Percentiles rank a stretch among this genome's conserved stretches.
phyloP scores from a whole-genome alignment of 306 rosid species.

The Sindora glabra region DNA sequence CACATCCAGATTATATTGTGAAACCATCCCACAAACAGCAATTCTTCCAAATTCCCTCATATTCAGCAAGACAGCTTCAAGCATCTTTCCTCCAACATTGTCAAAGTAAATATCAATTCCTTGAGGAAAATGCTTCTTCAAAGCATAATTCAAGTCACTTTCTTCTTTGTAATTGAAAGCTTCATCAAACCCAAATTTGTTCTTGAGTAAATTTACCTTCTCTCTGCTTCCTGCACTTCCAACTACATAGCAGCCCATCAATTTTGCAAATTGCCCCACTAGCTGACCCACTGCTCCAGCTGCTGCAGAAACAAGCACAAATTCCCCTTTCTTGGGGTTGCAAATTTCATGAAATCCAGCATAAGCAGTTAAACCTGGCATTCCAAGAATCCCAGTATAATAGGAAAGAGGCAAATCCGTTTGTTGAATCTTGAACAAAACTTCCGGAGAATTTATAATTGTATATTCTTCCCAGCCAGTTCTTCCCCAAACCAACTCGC shows the following conservation, averaged over 20 bases:
- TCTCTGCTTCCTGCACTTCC: constrained; percentile 6
- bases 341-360: background rate
- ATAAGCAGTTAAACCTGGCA: background rate
- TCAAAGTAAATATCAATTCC: constrained; percentile 57
- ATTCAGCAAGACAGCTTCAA: constrained; percentile 44
- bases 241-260: too few relatives aligned
- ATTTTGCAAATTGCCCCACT: too few relatives aligned
- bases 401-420: constrained; percentile 43
- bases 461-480: constrained; percentile 10
- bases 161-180: constrained; percentile 11
- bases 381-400: constrained; percentile 47
- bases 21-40: constrained; percentile 44
- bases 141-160: background rate
- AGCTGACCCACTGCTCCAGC: background rate
- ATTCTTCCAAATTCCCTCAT: constrained; percentile 43
- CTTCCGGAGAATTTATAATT: background rate
- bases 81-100: constrained; percentile 49
- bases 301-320: background rate
- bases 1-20: constrained; percentile 28
- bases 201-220: background rate
- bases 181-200: background rate
- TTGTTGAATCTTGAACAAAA: constrained; percentile 26
- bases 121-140: constrained; percentile 34
- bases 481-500: constrained; percentile 3
- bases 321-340: constrained; percentile 2